Evolutionary conservation across 2,329 filamentous ascomycete species (phyloP).

Genomic region (Escovopsis weberi): DNA sequence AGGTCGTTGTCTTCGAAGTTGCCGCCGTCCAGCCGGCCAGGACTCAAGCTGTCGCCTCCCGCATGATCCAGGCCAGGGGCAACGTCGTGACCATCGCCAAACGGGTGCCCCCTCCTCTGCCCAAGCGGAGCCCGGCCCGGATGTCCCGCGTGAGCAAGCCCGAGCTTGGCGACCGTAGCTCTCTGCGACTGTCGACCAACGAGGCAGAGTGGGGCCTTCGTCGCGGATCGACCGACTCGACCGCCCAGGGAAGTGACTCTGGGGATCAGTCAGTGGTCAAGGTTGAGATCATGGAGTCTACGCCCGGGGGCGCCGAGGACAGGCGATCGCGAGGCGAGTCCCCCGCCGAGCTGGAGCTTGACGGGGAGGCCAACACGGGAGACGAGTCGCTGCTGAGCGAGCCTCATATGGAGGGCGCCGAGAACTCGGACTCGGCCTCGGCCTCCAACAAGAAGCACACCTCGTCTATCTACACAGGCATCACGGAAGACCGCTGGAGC

Average conservation of each 20-base stretch:
- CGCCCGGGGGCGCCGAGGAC: not conserved
- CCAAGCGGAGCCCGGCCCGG: slow-evolving; percentile 60
- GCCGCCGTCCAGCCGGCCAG: slow-evolving; percentile 39
- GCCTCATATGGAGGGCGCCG: slow-evolving; percentile 10
- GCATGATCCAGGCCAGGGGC: slow-evolving; percentile 56
- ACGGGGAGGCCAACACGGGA: not conserved
- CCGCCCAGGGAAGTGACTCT: not conserved
- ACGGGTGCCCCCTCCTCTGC: slow-evolving; percentile 61
- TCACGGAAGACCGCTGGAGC: slow-evolving; percentile 23
- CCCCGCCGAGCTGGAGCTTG: not conserved
- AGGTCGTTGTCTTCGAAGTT: slow-evolving; percentile 56
- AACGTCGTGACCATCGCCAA: slow-evolving; percentile 77
- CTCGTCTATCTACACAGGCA: slow-evolving; percentile 24
- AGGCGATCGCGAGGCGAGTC: not conserved
- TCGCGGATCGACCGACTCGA: not conserved
- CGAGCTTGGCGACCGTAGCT: slow-evolving; percentile 42
- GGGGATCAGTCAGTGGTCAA: not conserved
- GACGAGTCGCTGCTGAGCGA: slow-evolving; percentile 1
- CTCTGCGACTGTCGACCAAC: slow-evolving; percentile 34
- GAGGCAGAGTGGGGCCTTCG: slow-evolving; percentile 9
- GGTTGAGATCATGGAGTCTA: not conserved
- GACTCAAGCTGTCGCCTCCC: slow-evolving; percentile 45
- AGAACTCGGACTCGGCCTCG: slow-evolving; percentile 15
- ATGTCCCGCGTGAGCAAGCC: slow-evolving; percentile 34
- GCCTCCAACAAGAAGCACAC: slow-evolving; percentile 17